Conservation (phyloP, 345 rosid genomes). For the Arabis alpina region DNA sequence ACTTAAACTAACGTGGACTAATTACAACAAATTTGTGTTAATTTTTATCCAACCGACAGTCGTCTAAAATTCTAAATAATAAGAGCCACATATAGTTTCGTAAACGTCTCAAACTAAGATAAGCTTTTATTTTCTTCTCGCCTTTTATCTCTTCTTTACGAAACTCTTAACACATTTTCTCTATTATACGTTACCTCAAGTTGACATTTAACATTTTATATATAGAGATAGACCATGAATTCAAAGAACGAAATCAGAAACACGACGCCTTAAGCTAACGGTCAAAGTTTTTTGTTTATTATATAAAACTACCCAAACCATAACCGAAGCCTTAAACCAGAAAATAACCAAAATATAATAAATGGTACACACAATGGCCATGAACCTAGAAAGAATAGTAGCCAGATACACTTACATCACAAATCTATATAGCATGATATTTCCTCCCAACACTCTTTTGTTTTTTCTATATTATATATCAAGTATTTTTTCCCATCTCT, state of each 20-base stretch:
- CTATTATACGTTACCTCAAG: neutral
- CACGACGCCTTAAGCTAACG: neutral
- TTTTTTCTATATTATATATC: too few species aligned
- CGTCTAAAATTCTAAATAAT: too few species aligned
- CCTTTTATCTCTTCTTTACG: neutral
- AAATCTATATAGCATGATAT: neutral
- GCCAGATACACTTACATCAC: constrained; percentile 1
- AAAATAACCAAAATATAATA: neutral
- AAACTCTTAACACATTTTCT: neutral
- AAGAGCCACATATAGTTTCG: constrained; percentile 13
- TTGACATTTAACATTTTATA: neutral
- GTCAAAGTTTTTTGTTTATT: too few species aligned
- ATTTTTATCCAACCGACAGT: too few species aligned
- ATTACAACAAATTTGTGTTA: too few species aligned
- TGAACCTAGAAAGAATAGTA: neutral
- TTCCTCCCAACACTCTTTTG: too few species aligned
- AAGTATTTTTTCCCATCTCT: too few species aligned
- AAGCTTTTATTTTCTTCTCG: constrained; percentile 7
- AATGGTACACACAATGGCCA: too few species aligned
- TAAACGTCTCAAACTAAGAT: constrained; percentile 8
- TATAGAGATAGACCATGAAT: constrained; percentile 6
- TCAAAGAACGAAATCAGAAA: neutral
- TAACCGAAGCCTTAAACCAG: constrained; percentile 4
- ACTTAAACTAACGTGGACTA: too few species aligned
- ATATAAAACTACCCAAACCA: neutral